phyloP scores from a whole-genome alignment of 1,284 basidiomycete species.

The Termitomyces sp. region DNA sequence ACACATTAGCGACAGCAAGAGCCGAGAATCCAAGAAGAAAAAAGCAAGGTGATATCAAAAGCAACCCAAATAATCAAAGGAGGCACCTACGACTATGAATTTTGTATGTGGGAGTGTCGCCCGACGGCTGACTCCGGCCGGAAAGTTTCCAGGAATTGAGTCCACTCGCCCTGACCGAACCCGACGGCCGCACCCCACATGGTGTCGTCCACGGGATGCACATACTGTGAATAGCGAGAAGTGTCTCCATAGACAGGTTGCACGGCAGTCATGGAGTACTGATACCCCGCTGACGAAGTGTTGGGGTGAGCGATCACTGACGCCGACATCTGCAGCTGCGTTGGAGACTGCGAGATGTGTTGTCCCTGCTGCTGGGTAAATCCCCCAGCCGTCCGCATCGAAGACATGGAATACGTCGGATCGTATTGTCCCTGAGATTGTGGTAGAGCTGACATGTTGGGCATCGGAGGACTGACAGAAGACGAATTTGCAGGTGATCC shows the following conservation, averaged over 20 bases:
- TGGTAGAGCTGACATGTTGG: conserved; percentile 28
- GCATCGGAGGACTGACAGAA: conserved; percentile 43
- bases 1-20: conserved; percentile 7
- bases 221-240: conserved; percentile 34
- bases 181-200: conserved; percentile 61
- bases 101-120: conserved; percentile 27
- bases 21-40: conserved; percentile 11
- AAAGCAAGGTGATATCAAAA: neutral
- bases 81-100: conserved; percentile 13
- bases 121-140: conserved; percentile 26
- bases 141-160: conserved; percentile 41
- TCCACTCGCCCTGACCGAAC: conserved; percentile 56
- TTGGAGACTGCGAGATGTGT: conserved; percentile 30
- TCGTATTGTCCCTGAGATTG: conserved; percentile 29
- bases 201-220: conserved; percentile 42
- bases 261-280: conserved; percentile 19
- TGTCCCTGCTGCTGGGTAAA: conserved; percentile 19
- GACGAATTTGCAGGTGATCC: conserved; percentile 18
- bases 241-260: conserved; percentile 31
- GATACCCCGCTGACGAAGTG: conserved; percentile 16
- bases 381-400: conserved; percentile 25
- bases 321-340: conserved; percentile 26
- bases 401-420: conserved; percentile 29
- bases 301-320: conserved; percentile 17
- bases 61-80: neutral